phyloP scores from a whole-genome alignment of 2,329 filamentous ascomycete genomes.

The Graphiopsis chlorocephala region DNA sequence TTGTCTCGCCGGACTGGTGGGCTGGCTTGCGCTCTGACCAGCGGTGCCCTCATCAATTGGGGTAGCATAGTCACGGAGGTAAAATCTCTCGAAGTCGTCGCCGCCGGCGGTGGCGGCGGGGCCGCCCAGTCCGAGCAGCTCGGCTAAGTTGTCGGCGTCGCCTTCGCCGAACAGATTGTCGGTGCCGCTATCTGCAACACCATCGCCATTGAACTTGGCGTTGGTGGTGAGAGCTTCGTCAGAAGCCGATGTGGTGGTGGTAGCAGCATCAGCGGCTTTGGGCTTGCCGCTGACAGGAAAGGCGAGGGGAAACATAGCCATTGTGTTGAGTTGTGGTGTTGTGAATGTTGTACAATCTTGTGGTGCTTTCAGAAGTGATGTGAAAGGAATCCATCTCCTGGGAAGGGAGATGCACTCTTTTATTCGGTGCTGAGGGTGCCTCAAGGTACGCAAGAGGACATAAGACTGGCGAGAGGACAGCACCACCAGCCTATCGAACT shows the following conservation, averaged over 20 bases:
- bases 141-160: neutral
- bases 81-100: neutral
- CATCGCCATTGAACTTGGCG: neutral
- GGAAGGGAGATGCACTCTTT: neutral
- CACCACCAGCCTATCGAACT: neutral
- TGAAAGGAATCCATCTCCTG: neutral
- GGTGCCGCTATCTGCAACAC: neutral
- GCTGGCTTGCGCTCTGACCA: neutral
- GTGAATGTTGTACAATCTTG: neutral
- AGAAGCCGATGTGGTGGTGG: neutral
- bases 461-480: neutral
- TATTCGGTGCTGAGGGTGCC: neutral
- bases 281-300: neutral
- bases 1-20: neutral
- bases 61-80: neutral
- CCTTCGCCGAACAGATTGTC: neutral
- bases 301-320: neutral
- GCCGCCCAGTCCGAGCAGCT: neutral
- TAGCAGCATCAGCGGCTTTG: neutral
- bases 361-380: neutral
- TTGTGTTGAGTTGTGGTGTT: neutral
- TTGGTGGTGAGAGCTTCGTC: neutral
- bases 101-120: neutral
- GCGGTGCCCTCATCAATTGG: neutral
- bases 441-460: slow-evolving; percentile 4